Evolutionary conservation across 306 rosid species (phyloP), one percentile per base, ranked within the genome.

Genomic region (Phaseolus lunatus): DNA sequence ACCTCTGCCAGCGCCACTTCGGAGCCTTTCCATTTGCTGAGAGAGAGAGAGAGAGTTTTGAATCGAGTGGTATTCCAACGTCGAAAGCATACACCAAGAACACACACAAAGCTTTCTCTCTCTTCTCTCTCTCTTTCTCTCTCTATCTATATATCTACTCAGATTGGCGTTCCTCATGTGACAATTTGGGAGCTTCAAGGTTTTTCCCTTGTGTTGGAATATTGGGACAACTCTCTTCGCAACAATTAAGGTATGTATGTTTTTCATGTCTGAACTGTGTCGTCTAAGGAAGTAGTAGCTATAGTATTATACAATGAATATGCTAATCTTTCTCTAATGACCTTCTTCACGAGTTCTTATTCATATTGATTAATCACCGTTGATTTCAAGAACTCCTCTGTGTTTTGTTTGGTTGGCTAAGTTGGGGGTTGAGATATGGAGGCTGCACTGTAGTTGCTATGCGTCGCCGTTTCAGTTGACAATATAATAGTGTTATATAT

Each of bases 41-140:
- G 48, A 26, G 23, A 49, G 31, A 64, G 72, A 49, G 44, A 78
- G 61, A 86, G 44, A 52, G 79, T 54, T 29, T 49, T 41, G 37
- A 45, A 31, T 65, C 53, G 41, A 66, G 89, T 84, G 94, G 85
- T 84, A 71, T 83, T 86, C 94, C 92, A 57, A 86, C 92, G 92
- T 85, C 86, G 84, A 85, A 83, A 91, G 92, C 87, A 84, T 47
- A 75, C 59, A 69, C 0, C 27, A 49, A 1, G 9, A 58, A 8
- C 10, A 58, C 14, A 72, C 43, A 67, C 47, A 39, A 67, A 78
- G 78, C 39, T 49, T 67, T 62, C 37, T 43, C 70, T 73, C 54
- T 64, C 44, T 59, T 54, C 15, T 54, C 67, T 37, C 33, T n/a
- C 43, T 8, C 13, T 43, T 50, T 71, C 67, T 52, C 68, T 62